These are phyloP conservation scores for Blastobotrys indianensis DNA, from an alignment of 1,139 yeast genomes.

Conservation along the genomic window DNA sequence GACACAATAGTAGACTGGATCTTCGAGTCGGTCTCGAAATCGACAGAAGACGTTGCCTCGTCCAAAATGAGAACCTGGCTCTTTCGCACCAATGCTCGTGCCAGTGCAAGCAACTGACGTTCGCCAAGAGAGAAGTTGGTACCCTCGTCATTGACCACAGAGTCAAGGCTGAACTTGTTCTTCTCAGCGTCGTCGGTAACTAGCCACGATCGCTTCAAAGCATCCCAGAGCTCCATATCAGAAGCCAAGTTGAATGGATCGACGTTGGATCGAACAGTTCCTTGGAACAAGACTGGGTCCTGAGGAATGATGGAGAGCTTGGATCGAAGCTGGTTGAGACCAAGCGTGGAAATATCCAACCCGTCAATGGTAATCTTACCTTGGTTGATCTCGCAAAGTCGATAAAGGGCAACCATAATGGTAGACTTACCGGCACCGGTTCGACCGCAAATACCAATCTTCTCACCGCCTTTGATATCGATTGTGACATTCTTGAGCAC, in stretches of 20 bases:
- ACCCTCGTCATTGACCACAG: constrained; percentile 71
- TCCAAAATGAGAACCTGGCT: constrained; percentile 66
- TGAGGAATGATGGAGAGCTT: constrained; percentile 70
- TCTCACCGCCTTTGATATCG: constrained; percentile 46
- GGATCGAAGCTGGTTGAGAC: constrained; percentile 53
- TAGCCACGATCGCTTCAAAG: constrained; percentile 51
- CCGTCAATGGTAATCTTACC: constrained; percentile 57
- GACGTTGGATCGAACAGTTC: constrained; percentile 57
- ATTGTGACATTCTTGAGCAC: constrained; percentile 56
- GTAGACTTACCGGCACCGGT: constrained; percentile 79
- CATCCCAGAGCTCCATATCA: constrained; percentile 54
- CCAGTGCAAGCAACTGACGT: constrained; percentile 67
- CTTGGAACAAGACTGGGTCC: constrained; percentile 67
- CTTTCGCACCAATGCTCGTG: constrained; percentile 69
- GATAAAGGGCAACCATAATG: constrained; percentile 58
- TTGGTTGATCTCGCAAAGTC: constrained; percentile 49
- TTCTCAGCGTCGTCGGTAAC: constrained; percentile 40
- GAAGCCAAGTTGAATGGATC: constrained; percentile 55
- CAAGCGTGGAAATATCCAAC: constrained; percentile 50
- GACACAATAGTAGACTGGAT: constrained; percentile 59
- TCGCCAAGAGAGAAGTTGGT: constrained; percentile 72
- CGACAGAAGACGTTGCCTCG: constrained; percentile 83
- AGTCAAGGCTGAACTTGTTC: constrained; percentile 62
- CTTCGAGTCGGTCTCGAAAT: constrained; percentile 68
- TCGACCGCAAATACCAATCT: constrained; percentile 71